Evolutionary conservation across 306 rosid species (phyloP).

Genomic region (Malus domestica): DNA sequence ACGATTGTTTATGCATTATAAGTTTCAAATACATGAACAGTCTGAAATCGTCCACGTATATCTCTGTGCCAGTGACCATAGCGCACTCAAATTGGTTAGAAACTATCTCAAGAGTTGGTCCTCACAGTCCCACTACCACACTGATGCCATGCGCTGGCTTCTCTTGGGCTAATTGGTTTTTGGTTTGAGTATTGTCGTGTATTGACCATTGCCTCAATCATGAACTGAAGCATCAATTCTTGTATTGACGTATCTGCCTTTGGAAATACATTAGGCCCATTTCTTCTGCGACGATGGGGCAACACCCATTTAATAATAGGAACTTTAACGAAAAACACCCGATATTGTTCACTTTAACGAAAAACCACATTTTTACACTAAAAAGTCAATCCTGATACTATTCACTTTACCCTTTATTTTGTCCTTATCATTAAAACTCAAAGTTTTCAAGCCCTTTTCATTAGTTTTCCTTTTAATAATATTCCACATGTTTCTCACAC

Average conservation of each 20-base stretch:
- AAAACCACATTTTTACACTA: no score
- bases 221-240: not conserved
- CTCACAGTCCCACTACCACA: not conserved
- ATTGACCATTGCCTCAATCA: not conserved
- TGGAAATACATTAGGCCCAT: not conserved
- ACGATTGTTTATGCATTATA: not conserved
- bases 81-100: not conserved
- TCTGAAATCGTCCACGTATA: not conserved
- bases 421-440: no score
- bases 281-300: constrained; percentile 3
- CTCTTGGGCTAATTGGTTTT: not conserved
- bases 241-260: not conserved
- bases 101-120: not conserved
- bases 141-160: not conserved
- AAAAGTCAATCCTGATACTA: no score
- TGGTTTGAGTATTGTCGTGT: not conserved
- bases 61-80: not conserved
- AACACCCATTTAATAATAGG: not conserved
- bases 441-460: no score
- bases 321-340: no score
- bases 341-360: no score
- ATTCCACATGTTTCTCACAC: not conserved
- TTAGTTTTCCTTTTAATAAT: not conserved
- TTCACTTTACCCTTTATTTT: no score
- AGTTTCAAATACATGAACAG: not conserved